These are phyloP conservation scores for Hirsutella minnesotensis DNA, from an alignment of 2,329 filamentous ascomycete genomes.

Conservation along the genomic window DNA sequence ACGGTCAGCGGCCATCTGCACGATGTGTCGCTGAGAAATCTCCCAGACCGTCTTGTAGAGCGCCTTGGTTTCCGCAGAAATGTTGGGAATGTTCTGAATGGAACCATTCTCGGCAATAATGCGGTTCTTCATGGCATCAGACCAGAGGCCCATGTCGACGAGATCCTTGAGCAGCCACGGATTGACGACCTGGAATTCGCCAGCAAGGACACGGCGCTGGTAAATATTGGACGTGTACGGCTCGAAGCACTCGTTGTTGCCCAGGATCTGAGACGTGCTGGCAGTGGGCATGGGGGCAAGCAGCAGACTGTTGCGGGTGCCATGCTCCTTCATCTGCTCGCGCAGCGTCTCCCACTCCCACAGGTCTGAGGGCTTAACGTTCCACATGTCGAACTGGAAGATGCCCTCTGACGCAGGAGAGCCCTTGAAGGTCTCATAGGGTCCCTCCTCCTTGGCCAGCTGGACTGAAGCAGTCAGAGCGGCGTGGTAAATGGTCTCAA, in stretches of 20 bases:
- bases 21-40: constrained; percentile 87
- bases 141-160: constrained; percentile 96
- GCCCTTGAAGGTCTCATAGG: constrained; percentile 85
- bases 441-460: constrained; percentile 68
- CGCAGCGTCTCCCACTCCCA: constrained; percentile 94
- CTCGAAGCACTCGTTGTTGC: constrained; percentile 99
- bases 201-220: constrained; percentile 91
- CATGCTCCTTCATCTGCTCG: constrained; percentile 81
- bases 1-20: constrained; percentile 97
- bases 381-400: constrained; percentile 98
- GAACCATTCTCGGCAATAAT: constrained; percentile 97
- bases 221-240: constrained; percentile 99
- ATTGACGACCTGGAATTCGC: constrained; percentile 99
- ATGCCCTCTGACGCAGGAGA: constrained; percentile 91
- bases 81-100: constrained; percentile 93
- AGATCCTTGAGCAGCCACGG: constrained; percentile 97
- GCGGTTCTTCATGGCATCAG: constrained; percentile 99
- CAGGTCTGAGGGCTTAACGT: constrained; percentile 80
- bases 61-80: constrained; percentile 87
- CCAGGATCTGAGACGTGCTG: constrained; percentile 92
- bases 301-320: constrained; percentile 89
- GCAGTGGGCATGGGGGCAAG: constrained; percentile 97
- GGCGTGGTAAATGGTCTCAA: constrained; percentile 98
- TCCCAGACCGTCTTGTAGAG: constrained; percentile 99
- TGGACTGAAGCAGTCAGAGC: constrained; percentile 82